A percentile compares a stretch with the other conserved stretches of the same genome.
Evolutionary conservation across 352 stramenopile genomes (phyloP).

Genomic region (Phytophthora rubi): DNA sequence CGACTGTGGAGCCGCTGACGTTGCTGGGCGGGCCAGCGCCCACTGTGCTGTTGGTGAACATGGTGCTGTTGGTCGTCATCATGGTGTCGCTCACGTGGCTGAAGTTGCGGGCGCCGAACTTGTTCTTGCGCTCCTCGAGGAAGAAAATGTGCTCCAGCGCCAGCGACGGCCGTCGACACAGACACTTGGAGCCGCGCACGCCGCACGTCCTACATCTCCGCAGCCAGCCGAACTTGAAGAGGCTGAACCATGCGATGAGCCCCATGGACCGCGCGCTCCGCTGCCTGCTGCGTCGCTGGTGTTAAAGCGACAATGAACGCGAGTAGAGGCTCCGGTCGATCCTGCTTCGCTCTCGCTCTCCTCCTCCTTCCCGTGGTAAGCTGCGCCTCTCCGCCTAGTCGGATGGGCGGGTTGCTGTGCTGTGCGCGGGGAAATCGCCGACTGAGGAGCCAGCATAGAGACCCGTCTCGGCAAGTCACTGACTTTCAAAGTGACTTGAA

Average conservation of each 20-base stretch:
- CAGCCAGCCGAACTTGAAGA: constrained; percentile 74
- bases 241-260: constrained; percentile 64
- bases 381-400: constrained; percentile 17
- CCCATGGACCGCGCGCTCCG: constrained; percentile 42
- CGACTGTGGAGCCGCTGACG: constrained; percentile 36
- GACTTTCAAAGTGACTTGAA: too few species aligned
- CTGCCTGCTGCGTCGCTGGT: not conserved
- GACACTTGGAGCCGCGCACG: constrained; percentile 67
- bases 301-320: constrained; percentile 31
- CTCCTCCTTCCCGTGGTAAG: constrained; percentile 21
- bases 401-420: constrained; percentile 9
- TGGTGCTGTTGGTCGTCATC: constrained; percentile 52
- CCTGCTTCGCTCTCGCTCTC: constrained; percentile 15
- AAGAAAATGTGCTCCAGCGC: constrained; percentile 83
- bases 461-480: constrained; percentile 7
- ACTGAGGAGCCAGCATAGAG: constrained; percentile 35
- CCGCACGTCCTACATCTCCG: constrained; percentile 71
- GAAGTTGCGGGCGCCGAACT: constrained; percentile 78
- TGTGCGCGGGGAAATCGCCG: constrained; percentile 16
- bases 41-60: constrained; percentile 31
- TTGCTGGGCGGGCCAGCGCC: constrained; percentile 19
- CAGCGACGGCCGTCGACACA: constrained; percentile 74
- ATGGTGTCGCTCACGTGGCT: constrained; percentile 80
- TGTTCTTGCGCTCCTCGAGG: constrained; percentile 85
- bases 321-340: not conserved